Conservation (phyloP, 2,329 filamentous ascomycete species). For the Hymenoscyphus linearis region DNA sequence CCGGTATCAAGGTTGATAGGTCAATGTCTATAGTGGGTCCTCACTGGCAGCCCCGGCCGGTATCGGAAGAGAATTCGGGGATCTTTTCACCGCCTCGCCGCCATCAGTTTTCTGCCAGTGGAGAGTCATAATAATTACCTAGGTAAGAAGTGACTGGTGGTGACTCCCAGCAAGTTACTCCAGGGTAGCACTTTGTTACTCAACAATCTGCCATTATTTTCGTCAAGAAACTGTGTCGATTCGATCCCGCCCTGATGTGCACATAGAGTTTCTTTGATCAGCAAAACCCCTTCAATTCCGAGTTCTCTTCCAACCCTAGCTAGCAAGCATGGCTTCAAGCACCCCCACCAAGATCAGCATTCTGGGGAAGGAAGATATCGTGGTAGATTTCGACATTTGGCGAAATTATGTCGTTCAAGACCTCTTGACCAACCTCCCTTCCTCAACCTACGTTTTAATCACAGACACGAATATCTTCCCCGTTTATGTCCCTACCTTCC, state of each 20-base stretch:
- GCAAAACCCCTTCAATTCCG: background rate
- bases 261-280: background rate
- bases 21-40: background rate
- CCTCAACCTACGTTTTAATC: constrained; percentile 92
- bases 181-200: background rate
- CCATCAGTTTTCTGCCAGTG: background rate
- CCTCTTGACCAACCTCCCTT: constrained; percentile 68
- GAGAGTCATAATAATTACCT: background rate
- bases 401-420: constrained; percentile 74
- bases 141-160: background rate
- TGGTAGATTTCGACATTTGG: constrained; percentile 83
- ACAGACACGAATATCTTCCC: constrained; percentile 89
- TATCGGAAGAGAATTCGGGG: background rate
- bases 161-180: no score
- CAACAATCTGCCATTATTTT: background rate
- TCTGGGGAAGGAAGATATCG: constrained; percentile 81
- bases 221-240: background rate
- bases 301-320: background rate
- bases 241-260: background rate
- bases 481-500: constrained; percentile 75
- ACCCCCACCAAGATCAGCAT: constrained; percentile 65
- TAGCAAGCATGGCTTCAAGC: constrained; percentile 36
- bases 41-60: no score
- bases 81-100: background rate
- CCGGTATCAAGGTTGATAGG: background rate